phyloP scores from a whole-genome alignment of 257 asterid species.

The Nicotiana tomentosiformis region DNA sequence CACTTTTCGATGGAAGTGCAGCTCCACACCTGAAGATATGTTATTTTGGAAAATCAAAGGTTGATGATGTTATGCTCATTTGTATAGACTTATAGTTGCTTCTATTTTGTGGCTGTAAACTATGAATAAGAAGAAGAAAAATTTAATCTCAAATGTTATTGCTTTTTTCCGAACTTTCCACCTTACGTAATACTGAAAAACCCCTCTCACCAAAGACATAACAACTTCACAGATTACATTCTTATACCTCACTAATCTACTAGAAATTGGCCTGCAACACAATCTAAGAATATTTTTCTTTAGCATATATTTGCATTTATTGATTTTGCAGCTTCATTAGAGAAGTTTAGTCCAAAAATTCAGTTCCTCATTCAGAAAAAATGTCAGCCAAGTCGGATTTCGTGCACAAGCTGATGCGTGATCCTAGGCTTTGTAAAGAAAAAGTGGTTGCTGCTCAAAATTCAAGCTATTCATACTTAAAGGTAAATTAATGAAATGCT shows the following conservation, averaged over 20 bases:
- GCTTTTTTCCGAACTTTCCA: conserved; percentile 7
- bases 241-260: conserved; percentile 7
- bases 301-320: not conserved
- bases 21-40: too few relatives aligned
- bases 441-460: conserved; percentile 43
- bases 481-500: too few relatives aligned
- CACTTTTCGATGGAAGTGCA: too few relatives aligned
- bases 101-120: too few relatives aligned
- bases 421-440: conserved; percentile 70
- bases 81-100: too few relatives aligned
- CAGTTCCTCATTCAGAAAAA: not conserved
- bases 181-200: conserved; percentile 29
- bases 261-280: not conserved
- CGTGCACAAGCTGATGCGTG: conserved; percentile 78
- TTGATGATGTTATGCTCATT: too few relatives aligned
- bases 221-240: conserved; percentile 7
- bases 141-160: not conserved
- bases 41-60: too few relatives aligned
- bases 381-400: conserved; percentile 64
- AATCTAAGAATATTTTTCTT: conserved; percentile 24
- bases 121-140: too few relatives aligned
- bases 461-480: not conserved
- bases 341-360: not conserved
- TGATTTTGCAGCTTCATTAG: not conserved
- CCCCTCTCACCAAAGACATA: conserved; percentile 26